Evolutionary conservation across 2,329 filamentous ascomycete genomes (phyloP).

Genomic region (Colletotrichum gloeosporioides): DNA sequence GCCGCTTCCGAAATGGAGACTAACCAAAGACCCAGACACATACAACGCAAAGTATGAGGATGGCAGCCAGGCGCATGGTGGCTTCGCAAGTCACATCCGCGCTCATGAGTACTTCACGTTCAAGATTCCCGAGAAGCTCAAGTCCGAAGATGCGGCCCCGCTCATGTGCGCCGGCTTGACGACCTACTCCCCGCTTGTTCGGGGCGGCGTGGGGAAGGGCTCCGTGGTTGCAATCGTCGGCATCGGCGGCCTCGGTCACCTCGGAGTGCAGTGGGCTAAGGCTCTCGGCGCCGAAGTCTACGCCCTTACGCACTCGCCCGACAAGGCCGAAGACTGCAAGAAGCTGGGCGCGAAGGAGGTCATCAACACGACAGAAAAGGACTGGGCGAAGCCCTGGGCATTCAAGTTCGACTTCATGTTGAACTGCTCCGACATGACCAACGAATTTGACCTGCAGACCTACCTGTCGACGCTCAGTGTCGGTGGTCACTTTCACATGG

Average conservation of each 20-base stretch:
- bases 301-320: conserved; percentile 64
- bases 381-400: conserved; percentile 62
- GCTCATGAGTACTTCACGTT: conserved; percentile 64
- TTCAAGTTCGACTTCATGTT: conserved; percentile 57
- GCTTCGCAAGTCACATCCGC: conserved; percentile 56
- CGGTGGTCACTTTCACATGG: conserved; percentile 61
- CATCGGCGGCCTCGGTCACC: conserved; percentile 76
- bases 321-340: conserved; percentile 64
- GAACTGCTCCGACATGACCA: conserved; percentile 53
- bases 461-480: conserved; percentile 59
- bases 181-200: conserved; percentile 70
- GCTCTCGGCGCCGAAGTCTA: conserved; percentile 73
- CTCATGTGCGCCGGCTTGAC: conserved; percentile 83
- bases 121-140: conserved; percentile 59
- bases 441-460: conserved; percentile 58
- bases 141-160: conserved; percentile 61
- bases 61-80: conserved; percentile 69
- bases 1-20: fast-evolving
- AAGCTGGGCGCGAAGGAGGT: conserved; percentile 67
- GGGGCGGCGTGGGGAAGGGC: conserved; percentile 72
- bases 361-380: conserved; percentile 51
- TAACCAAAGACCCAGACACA: conserved; percentile 42
- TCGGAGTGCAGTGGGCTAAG: conserved; percentile 73
- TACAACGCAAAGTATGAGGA: conserved; percentile 64
- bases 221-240: conserved; percentile 76